These are phyloP conservation scores for Ceratopteris richardii DNA, from an alignment of 75 land plant genomes.

Conservation along the genomic window DNA sequence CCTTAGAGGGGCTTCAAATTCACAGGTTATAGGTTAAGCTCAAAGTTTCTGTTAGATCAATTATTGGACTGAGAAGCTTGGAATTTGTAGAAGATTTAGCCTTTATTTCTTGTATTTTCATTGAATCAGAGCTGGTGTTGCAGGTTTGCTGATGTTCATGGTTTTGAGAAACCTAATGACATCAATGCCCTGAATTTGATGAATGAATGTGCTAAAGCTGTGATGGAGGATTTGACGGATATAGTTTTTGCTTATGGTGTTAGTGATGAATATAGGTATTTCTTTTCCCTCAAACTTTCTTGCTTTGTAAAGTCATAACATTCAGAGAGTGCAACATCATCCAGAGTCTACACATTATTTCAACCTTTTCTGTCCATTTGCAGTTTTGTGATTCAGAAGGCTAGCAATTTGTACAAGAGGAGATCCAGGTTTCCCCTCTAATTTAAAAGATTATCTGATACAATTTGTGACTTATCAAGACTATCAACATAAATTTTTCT, in stretches of 20 bases:
- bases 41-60: no score
- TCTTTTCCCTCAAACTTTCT: neutral
- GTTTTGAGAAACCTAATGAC: slow-evolving; percentile 88
- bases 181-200: slow-evolving; percentile 58
- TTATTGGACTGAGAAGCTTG: no score
- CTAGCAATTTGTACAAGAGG: slow-evolving; percentile 1
- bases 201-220: slow-evolving; percentile 61
- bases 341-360: neutral
- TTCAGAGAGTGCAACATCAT: no score
- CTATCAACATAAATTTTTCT: neutral
- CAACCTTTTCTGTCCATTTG: neutral
- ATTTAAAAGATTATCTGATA: no score
- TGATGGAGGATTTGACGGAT: slow-evolving; percentile 64
- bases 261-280: slow-evolving; percentile 86
- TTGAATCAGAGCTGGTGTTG: no score
- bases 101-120: no score
- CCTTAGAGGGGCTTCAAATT: no score
- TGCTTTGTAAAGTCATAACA: no score
- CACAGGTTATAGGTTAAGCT: no score
- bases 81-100: neutral
- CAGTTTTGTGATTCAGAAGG: slow-evolving; percentile 4
- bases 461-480: no score
- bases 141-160: slow-evolving; percentile 69
- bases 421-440: neutral
- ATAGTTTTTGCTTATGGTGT: slow-evolving; percentile 82